Percentiles rank a stretch among this genome's conserved stretches.
Conservation (phyloP, 2,329 filamentous ascomycete species). For the Venturia aucupariae region DNA sequence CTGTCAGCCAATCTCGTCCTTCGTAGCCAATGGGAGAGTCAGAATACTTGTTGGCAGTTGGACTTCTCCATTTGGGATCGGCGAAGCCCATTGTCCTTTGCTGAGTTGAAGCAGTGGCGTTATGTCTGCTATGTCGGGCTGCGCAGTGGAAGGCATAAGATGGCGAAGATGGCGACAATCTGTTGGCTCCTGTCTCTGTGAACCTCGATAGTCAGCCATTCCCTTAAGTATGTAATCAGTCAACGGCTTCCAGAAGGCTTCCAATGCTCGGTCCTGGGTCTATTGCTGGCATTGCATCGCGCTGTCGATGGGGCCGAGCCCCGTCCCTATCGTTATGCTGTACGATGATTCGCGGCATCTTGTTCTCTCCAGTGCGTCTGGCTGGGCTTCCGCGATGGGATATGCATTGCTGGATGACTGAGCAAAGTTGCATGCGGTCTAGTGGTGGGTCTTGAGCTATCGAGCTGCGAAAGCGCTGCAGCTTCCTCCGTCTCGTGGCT, state of each 20-base stretch:
- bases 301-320: background rate
- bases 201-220: background rate
- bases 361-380: background rate
- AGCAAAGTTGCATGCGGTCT: background rate
- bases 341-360: background rate
- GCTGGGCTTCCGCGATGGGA: background rate
- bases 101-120: background rate
- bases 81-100: background rate
- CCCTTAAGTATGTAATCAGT: background rate
- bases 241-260: background rate
- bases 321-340: background rate
- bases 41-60: background rate
- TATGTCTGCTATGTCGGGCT: background rate
- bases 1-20: background rate
- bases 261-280: background rate
- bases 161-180: background rate
- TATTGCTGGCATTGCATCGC: background rate
- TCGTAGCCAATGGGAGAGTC: background rate
- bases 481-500: too few species aligned
- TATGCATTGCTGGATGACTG: background rate
- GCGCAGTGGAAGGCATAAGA: background rate
- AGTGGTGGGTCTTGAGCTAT: background rate
- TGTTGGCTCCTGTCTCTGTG: background rate
- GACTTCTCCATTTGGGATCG: background rate
- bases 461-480: background rate